Evolutionary conservation across 1,139 yeast genomes (phyloP).

Genomic region (Yamadazyma oceani): DNA sequence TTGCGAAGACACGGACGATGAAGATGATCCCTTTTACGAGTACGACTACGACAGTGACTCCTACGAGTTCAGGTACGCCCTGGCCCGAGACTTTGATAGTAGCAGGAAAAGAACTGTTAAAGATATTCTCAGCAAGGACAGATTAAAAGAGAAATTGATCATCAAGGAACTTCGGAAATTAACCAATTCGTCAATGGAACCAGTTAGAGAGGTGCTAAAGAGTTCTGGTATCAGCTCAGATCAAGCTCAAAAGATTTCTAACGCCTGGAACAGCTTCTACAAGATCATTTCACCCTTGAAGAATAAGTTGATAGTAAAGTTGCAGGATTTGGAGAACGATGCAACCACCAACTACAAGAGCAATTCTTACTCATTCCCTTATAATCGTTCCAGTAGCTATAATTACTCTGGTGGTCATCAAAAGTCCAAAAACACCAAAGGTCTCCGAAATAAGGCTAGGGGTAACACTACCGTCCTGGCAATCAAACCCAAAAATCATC

Average conservation of each 20-base stretch:
- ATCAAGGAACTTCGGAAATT: conserved; percentile 7
- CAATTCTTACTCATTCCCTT: neutral
- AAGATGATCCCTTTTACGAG: neutral
- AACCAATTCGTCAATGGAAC: conserved; percentile 9
- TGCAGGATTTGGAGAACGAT: neutral
- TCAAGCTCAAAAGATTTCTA: conserved; percentile 5
- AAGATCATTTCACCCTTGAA: conserved; percentile 9
- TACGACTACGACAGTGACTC: conserved; percentile 7
- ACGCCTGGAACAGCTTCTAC: conserved; percentile 8
- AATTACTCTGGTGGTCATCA: too few species aligned
- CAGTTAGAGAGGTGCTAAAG: conserved; percentile 6
- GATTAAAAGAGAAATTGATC: conserved; percentile 9
- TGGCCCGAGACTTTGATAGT: too few species aligned
- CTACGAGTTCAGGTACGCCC: conserved; percentile 5
- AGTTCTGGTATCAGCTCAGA: conserved; percentile 4
- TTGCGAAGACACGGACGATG: conserved; percentile 4
- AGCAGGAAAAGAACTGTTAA: conserved; percentile 3
- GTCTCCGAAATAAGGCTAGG: too few species aligned
- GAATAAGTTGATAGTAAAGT: conserved; percentile 2
- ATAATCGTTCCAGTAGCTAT: too few species aligned
- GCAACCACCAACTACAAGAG: neutral
- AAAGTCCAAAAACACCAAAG: too few species aligned
- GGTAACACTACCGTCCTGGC: too few species aligned
- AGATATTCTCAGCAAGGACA: conserved; percentile 6
- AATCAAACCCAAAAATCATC: too few species aligned